These are phyloP conservation scores for Lactuca sativa DNA, from an alignment of 129 eudicot species.

Conservation along the genomic window DNA sequence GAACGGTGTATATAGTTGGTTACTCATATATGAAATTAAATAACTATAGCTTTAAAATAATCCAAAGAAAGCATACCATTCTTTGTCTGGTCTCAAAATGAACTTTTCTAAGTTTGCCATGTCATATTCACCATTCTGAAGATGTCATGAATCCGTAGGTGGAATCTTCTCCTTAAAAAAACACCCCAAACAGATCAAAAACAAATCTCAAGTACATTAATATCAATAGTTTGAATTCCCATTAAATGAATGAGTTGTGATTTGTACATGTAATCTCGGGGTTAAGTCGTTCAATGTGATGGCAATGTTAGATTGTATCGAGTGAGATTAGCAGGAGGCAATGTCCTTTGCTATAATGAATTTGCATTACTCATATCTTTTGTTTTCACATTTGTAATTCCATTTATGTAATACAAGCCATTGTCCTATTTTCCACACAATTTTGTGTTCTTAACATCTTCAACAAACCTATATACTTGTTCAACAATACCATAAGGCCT, in stretches of 20 bases:
- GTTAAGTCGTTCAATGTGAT: constrained; percentile 84
- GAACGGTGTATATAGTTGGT: no score
- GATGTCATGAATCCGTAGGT: constrained; percentile 88
- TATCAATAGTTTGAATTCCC: background rate
- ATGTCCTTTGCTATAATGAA: constrained; percentile 64
- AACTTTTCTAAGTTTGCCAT: constrained; percentile 87
- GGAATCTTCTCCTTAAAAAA: constrained; percentile 98
- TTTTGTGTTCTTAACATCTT: constrained; percentile 40
- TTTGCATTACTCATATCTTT: constrained; percentile 50
- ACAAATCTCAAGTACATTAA: constrained; percentile 21
- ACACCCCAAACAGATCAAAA: no score
- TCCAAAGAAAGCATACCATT: constrained; percentile 58
- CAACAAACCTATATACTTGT: constrained; percentile 78
- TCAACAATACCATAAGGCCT: no score
- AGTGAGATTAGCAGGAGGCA: constrained; percentile 64
- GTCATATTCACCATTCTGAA: constrained; percentile 91
- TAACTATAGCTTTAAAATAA: no score
- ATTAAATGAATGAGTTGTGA: constrained; percentile 19
- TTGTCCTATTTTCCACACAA: constrained; percentile 75
- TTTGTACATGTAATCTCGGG: constrained; percentile 74
- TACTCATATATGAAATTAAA: no score
- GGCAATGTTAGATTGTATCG: constrained; percentile 81
- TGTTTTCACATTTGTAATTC: constrained; percentile 41
- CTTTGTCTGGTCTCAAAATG: constrained; percentile 78
- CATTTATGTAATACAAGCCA: constrained; percentile 54